Evolutionary conservation across 75 land plant genomes (phyloP).

Genomic region (Cupressus sempervirens): DNA sequence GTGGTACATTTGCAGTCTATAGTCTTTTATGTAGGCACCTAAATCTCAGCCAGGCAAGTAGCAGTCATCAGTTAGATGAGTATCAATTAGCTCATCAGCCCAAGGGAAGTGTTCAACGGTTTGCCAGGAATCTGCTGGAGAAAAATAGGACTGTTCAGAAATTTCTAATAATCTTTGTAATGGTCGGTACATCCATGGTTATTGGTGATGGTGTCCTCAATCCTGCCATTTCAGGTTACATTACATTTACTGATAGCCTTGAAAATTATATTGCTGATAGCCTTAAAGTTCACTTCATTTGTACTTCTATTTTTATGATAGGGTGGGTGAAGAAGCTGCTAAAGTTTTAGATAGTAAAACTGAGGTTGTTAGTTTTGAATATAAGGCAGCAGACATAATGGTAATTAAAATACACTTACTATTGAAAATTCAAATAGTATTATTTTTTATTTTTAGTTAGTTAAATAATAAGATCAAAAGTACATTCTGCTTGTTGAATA

Average conservation of each 20-base stretch:
- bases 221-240: conserved; percentile 77
- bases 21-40: conserved; percentile 59
- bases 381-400: background rate
- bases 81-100: conserved; percentile 2
- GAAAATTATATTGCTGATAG: background rate
- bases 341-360: background rate
- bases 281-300: background rate
- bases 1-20: conserved; percentile 85
- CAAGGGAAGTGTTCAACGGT: background rate
- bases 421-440: no score
- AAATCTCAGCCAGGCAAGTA: conserved; percentile 26
- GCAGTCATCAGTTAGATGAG: background rate
- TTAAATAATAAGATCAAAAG: no score
- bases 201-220: conserved; percentile 87
- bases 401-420: no score
- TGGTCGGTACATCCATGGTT: conserved; percentile 75
- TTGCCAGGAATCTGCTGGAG: conserved; percentile 31
- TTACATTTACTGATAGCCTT: background rate
- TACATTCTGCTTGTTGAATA: no score
- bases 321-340: background rate
- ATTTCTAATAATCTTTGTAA: conserved; percentile 45
- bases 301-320: background rate
- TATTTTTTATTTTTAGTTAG: no score
- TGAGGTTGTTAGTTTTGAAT: background rate
- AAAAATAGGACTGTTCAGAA: conserved; percentile 34